A percentile compares a stretch with the other conserved stretches of the same genome.
phyloP scores from a whole-genome alignment of 148 eudicot genomes.

The Rhododendron williamsianum region DNA sequence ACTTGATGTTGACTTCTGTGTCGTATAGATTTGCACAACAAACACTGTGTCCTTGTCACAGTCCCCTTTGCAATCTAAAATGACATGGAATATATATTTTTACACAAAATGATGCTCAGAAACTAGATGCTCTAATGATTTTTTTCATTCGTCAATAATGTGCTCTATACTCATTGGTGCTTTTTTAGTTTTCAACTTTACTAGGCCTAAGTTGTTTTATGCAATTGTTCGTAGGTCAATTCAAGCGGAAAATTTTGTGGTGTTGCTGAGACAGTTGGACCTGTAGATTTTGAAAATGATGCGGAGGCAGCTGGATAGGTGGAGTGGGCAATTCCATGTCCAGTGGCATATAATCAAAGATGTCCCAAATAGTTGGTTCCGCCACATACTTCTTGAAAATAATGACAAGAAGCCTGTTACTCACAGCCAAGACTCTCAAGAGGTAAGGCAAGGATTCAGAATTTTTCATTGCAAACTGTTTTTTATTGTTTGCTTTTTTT shows the following conservation, averaged over 20 bases:
- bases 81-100: background rate
- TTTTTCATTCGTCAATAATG: background rate
- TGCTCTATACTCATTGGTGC: background rate
- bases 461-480: background rate
- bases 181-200: background rate
- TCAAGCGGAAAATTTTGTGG: constrained; percentile 97
- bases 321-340: constrained; percentile 91
- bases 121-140: background rate
- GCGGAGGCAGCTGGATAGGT: constrained; percentile 98
- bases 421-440: too few species aligned
- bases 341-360: constrained; percentile 85
- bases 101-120: background rate
- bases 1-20: too few species aligned
- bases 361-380: constrained; percentile 72
- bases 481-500: background rate
- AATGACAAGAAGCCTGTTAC: too few species aligned
- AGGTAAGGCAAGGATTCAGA: background rate
- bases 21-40: too few species aligned
- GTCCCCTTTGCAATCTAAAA: too few species aligned
- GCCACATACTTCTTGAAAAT: constrained; percentile 48
- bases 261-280: constrained; percentile 84
- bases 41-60: too few species aligned
- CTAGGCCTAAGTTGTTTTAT: background rate
- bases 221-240: constrained; percentile 58
- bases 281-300: constrained; percentile 78